Conservation (phyloP, 192 early-diverging fungal species). For the Rhizophagus clarus region DNA sequence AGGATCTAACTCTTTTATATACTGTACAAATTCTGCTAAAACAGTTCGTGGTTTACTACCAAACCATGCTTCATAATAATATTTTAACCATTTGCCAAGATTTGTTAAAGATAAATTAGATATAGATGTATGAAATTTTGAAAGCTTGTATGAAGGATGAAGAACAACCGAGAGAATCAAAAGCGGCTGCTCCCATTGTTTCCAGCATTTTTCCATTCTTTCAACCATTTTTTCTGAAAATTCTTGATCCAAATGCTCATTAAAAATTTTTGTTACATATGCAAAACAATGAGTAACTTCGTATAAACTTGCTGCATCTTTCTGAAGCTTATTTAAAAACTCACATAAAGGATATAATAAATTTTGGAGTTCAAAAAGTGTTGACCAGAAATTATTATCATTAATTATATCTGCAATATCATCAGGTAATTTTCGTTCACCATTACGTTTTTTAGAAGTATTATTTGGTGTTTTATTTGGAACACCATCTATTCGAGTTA, state of each 20-base stretch:
- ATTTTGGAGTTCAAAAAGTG: neutral
- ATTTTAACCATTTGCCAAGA: conserved; percentile 8
- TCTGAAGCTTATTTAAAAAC: conserved; percentile 15
- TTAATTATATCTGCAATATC: conserved; percentile 18
- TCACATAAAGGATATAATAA: conserved; percentile 3
- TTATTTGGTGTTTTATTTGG: neutral
- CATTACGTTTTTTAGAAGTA: neutral
- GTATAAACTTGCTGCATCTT: neutral
- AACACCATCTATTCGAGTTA: neutral
- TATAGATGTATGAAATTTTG: neutral
- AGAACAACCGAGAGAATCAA: neutral
- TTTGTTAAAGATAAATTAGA: neutral
- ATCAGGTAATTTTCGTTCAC: neutral
- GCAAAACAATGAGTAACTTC: conserved; percentile 22
- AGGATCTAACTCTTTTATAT: neutral
- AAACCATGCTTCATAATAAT: neutral
- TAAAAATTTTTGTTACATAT: conserved; percentile 15
- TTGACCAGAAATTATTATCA: neutral
- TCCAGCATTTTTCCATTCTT: conserved; percentile 6
- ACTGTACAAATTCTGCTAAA: conserved; percentile 6
- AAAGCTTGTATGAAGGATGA: conserved; percentile 1
- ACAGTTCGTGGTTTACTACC: neutral
- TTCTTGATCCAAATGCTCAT: neutral
- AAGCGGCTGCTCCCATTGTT: neutral
- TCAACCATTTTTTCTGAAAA: conserved; percentile 10